phyloP scores from a whole-genome alignment of 768 basidiomycete species.

The Megacollybia marginata region DNA sequence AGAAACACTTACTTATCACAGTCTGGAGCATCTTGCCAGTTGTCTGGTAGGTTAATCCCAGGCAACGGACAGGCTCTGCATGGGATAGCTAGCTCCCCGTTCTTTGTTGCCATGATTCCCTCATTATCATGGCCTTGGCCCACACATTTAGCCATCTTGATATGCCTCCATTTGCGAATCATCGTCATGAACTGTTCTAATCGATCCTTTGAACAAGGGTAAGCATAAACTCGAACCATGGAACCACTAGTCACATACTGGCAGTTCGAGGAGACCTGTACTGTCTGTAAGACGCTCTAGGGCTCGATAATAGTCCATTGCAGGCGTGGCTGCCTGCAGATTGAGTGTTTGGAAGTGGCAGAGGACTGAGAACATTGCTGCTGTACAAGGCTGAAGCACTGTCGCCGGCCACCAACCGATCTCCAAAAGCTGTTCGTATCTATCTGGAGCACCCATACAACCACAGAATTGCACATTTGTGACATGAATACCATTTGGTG shows the following conservation, averaged over 20 bases:
- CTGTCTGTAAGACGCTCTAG: not conserved
- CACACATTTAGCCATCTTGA: conserved; percentile 19
- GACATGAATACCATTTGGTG: conserved; percentile 6
- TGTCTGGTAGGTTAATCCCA: not conserved
- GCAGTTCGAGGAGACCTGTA: not conserved
- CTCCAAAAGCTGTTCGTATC: not conserved
- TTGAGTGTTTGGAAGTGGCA: not conserved
- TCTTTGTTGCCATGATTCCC: conserved; percentile 10
- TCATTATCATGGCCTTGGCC: conserved; percentile 16
- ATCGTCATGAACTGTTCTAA: conserved; percentile 6
- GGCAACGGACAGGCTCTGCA: conserved; percentile 29
- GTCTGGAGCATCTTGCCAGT: too few species aligned
- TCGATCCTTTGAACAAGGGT: not conserved
- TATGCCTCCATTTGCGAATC: conserved; percentile 13
- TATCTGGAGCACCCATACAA: conserved; percentile 2
- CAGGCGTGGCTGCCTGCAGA: not conserved
- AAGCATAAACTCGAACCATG: not conserved
- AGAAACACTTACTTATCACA: too few species aligned
- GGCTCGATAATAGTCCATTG: not conserved
- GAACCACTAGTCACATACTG: not conserved
- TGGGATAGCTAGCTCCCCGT: conserved; percentile 18
- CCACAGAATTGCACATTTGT: conserved; percentile 11
- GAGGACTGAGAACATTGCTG: not conserved
- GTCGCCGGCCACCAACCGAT: too few species aligned
- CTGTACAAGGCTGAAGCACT: not conserved